Base-by-base conservation (phyloP, 257 asterid species). In the Pogostemon cablin region DNA sequence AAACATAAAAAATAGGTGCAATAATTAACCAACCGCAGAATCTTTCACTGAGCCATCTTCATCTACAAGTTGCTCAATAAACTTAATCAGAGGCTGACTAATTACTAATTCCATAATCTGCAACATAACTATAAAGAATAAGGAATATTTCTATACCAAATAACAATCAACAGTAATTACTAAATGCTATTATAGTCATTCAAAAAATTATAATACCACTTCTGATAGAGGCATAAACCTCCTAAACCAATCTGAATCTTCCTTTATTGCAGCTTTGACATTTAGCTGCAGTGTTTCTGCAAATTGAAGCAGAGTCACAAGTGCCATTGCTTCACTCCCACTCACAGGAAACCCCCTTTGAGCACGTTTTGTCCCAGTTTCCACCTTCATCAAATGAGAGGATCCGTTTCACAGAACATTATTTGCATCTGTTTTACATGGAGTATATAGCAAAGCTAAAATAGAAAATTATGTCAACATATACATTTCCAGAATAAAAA, bases 11-110 rank as follows among this genome's bases (percentile, higher is more conserved):
- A 10, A 39, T 20, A 52, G 43, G 49, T 65, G 70, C 44, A 46
- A 62, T 6, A 9, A 59, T 69, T 75, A 76, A 81, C 96, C 71
- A 41, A 93, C 99, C 83, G 98, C 98, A 62, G 98, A 89, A 77
- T 95, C 99, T 85, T 87, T 95, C 71, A 95, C 96, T 38, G 86
- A 87, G 63, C 99, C 99, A 80, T 91, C 99, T 75, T 89, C 96
- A 83, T 89, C 96, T 59, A 95, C 85, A 64, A 91, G 84, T 68
- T 91, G 93, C 76, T 81, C 84, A 73, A 95, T 77, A 67, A 81
- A 86, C 79, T 77, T 91, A 62, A 89, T 72, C 65, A 95, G 71
- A 15, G 96, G 69, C 62, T 69, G 88, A 76, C 79, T 82, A 44
- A 85, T 75, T 25, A 81, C 81, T 55, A 89, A 75, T 69, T 95